Base-by-base conservation (phyloP, 805 yeast species). In the Jamesozyma spencerorum region DNA sequence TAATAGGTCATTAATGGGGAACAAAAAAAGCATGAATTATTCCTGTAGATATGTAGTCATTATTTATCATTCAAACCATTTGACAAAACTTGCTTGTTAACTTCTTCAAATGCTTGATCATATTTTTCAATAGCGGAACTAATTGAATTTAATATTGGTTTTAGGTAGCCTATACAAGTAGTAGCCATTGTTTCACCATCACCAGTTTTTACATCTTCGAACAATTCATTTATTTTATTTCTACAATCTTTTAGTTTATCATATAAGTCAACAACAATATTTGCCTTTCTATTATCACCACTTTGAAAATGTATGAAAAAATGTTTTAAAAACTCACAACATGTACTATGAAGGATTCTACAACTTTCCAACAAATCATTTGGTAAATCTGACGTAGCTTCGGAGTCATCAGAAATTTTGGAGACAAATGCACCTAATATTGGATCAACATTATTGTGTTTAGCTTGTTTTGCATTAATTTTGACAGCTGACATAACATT, bases 251-350 rank as follows among this genome's bases (percentile, higher is more conserved):
- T 58, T 17, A 79, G 50, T 39, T 77, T 70, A 22, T 59, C 61
- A 40, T 69, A 75, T 20, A 79, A 61, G 37, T 67, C 71, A 39
- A 69, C 66, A 26, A 77, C 57, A 7, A 62, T 51, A 1, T 46
- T 43, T 0, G 73, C 74, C 38, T 71, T 71, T 31, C 70, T 57
- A 2, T 70, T 61, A 41, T 66, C 69, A 31, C 72, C 69, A 38
- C 73, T 68, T 44, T 71, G 72, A 49, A 74, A 74, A 54, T 77
- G 79, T 1, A 70, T 55, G 82, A 88, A 84, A 56, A 82, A 84
- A 56, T 83, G 94, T 42, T 77, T 73, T 31, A 84, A 60, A 54
- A 83, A 84, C 57, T 83, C 94, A 29, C 79, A 70, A 2, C 88
- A 76, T 0, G 92, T 81, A 1, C 81, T 74, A 54, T 84, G 88